Evolutionary conservation across 129 eudicot species (phyloP), one percentile per base, ranked within the genome.

Genomic region (Lactuca saligna): DNA sequence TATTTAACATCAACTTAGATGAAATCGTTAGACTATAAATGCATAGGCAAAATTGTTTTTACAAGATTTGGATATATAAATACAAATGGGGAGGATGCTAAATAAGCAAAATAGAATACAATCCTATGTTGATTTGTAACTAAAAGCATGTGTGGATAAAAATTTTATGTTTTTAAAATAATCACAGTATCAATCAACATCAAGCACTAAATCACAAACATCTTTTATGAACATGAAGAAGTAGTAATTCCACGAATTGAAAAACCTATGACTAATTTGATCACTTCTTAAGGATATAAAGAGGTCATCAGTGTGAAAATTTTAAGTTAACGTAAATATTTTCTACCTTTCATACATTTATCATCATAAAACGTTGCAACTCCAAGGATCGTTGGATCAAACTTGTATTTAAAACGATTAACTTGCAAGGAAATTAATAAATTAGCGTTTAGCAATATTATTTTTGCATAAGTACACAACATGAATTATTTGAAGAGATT

Each of bases 1-100:
- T 71, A 72, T 14, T 64, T 12, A 64, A 6, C n/a, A 60, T 37
- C 44, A 72, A 53, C 50, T 32, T 7, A 8, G 12, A 57, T 41
- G 12, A 8, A 1, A 41, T 41, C 48, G 10, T 44, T 10, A 41
- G 1, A 41, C 48, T 41, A 12, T 41, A 41, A 38, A 3, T 38
- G 7, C 42, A 38, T 3, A n/a, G n/a, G n/a, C n/a, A n/a, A n/a
- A n/a, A n/a, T n/a, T n/a, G n/a, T n/a, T 3, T 3, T 5, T 38
- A 38, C 42, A 38, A 38, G 7, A 3, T 3, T 3, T 38, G 42
- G 7, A 38, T 3, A 5, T 5, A 38, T 7, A 38, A 38, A 38
- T 38, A 38, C n/a, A n/a, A n/a, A n/a, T n/a, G n/a, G 4, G 42
- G 5, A 7, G 7, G 42, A 38, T 38, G 42, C 6, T 38, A 38